Base-by-base conservation (phyloP, 441 rosid species). In the Omphalea diandra region DNA sequence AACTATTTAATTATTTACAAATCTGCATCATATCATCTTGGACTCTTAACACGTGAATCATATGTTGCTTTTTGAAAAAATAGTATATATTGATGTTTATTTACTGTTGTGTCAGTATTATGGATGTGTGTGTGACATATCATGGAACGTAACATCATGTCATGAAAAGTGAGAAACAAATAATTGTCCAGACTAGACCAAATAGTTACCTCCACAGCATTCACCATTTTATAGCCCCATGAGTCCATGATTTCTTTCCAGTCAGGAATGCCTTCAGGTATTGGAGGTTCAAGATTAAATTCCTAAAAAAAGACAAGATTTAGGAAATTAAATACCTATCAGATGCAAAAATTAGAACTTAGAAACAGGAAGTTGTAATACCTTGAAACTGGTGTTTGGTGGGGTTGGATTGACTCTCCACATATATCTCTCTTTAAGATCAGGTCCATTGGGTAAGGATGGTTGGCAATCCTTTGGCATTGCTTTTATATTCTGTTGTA, bases 371-470 rank as follows among this genome's bases (percentile, higher is more conserved):
- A 43, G 8, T 41, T 31, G 40, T n/a, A 54, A 71, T 40, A 90
- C 98, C 94, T 91, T 87, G 70, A 92, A 94, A 53, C 73, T 81
- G 57, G 98, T 94, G 65, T 79, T 83, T 0, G 72, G 67, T 4
- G 97, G 98, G 7, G 97, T 87, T 67, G 97, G 95, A 70, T 96
- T 97, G 0, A 83, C 83, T 82, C 98, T 90, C 98, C 98, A 94
- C 98, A 94, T 94, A 82, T 94, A 94, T 52, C 97, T 82, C 97
- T 97, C 92, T 82, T 94, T 94, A 52, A 70, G 90, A 81, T 92
- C 98, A 3, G 98, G 97, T 64, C 98, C 98, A 35, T 61, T 84
- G 3, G 98, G 98, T n/a, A 71, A 72, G 40, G 81, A 75, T 46
- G 98, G 98, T 66, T 85, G 90, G 79, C 69, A 75, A 59, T 87